Evolutionary conservation across 306 rosid genomes (phyloP).

Genomic region (Citrullus colocynthis): DNA sequence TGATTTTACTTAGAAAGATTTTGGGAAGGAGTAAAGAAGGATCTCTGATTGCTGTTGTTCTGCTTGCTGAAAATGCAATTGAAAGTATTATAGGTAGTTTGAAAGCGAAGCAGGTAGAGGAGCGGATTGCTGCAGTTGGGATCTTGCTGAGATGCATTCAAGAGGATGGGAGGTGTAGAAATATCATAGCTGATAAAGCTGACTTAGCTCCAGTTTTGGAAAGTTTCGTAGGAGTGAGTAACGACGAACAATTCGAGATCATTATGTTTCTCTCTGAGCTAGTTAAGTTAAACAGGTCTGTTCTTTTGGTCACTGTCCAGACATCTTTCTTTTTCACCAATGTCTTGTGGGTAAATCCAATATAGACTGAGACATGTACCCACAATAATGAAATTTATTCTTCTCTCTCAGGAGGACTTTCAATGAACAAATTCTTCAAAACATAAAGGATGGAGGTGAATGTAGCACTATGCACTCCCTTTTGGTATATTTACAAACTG

Average conservation of each 20-base stretch:
- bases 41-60: slow-evolving; percentile 27
- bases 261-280: slow-evolving; percentile 57
- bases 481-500: slow-evolving; percentile 62
- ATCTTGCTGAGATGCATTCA: slow-evolving; percentile 66
- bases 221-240: slow-evolving; percentile 39
- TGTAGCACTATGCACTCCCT: slow-evolving; percentile 85
- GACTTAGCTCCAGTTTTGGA: slow-evolving; percentile 54
- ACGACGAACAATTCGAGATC: slow-evolving; percentile 50
- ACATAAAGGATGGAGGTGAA: slow-evolving; percentile 70
- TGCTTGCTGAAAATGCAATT: slow-evolving; percentile 34
- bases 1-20: slow-evolving; percentile 53
- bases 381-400: neutral
- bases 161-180: slow-evolving; percentile 70
- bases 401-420: slow-evolving; percentile 50
- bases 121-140: slow-evolving; percentile 62
- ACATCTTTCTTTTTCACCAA: neutral
- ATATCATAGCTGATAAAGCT: slow-evolving; percentile 55
- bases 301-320: neutral
- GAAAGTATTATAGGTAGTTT: slow-evolving; percentile 41
- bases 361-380: neutral
- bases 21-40: slow-evolving; percentile 38
- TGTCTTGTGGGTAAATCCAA: neutral
- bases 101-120: slow-evolving; percentile 50
- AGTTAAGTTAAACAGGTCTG: slow-evolving; percentile 62
- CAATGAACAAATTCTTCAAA: slow-evolving; percentile 63